phyloP scores from a whole-genome alignment of 331 rosid species.

The Arachis monticola region DNA sequence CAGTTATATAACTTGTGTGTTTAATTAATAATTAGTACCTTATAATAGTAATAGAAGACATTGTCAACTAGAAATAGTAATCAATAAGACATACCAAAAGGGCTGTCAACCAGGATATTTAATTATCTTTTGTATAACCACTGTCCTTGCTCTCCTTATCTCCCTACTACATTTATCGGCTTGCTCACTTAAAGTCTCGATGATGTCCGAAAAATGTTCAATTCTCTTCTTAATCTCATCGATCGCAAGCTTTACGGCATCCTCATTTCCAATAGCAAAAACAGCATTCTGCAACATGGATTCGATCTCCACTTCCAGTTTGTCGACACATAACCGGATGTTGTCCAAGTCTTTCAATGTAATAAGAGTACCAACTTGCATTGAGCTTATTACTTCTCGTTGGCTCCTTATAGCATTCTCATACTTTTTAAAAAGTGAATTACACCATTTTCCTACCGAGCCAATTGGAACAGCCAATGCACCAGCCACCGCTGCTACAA shows the following conservation, averaged over 20 bases:
- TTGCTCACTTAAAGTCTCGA: conserved; percentile 64
- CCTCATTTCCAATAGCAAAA: conserved; percentile 75
- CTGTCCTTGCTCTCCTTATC: conserved; percentile 73
- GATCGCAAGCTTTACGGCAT: conserved; percentile 65
- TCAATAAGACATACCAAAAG: conserved; percentile 39
- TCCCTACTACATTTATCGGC: conserved; percentile 67
- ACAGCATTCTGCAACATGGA: conserved; percentile 58
- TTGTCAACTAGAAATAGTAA: conserved; percentile 10
- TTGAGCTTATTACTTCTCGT: conserved; percentile 61
- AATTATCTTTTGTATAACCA: conserved; percentile 64
- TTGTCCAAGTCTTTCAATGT: conserved; percentile 65
- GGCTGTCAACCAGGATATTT: conserved; percentile 47
- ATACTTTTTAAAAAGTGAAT: conserved; percentile 66
- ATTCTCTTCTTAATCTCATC: conserved; percentile 84
- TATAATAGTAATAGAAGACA: not conserved
- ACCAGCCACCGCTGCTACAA: conserved; percentile 71
- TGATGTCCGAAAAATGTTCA: conserved; percentile 55
- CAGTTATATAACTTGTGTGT: conserved; percentile 36
- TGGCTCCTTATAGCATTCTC: conserved; percentile 59
- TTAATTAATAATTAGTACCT: conserved; percentile 55
- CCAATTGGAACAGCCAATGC: conserved; percentile 78
- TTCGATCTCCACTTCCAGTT: conserved; percentile 55
- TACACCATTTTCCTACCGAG: conserved; percentile 90
- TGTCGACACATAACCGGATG: conserved; percentile 57
- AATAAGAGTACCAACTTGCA: conserved; percentile 58